A percentile compares a stretch with the other conserved stretches of the same genome.
phyloP scores from a whole-genome alignment of 129 eudicot species.

The Flaveria bidentis region DNA sequence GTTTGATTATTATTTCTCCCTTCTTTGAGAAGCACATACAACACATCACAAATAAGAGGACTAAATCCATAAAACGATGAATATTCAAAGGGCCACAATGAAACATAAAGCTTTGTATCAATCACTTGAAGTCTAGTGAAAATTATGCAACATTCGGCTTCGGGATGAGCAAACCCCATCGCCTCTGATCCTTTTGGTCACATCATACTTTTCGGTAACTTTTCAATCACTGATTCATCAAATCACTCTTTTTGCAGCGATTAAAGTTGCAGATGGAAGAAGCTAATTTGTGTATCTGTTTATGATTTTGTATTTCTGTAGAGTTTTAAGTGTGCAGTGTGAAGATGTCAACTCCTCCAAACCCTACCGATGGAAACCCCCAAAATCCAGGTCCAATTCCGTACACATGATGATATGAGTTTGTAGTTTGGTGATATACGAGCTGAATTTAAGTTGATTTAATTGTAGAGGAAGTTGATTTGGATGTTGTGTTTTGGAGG shows the following conservation, averaged over 20 bases:
- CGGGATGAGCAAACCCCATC: constrained; percentile 37
- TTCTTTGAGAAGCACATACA: not conserved
- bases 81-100: not conserved
- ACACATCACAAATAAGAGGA: not conserved
- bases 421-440: not conserved
- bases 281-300: constrained; percentile 17
- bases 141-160: constrained; percentile 31
- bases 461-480: not conserved
- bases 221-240: not conserved
- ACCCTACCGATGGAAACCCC: constrained; percentile 47
- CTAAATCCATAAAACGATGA: not conserved
- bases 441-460: constrained; percentile 27
- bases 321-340: constrained; percentile 6
- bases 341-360: constrained; percentile 60
- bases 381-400: constrained; percentile 50
- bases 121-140: not conserved
- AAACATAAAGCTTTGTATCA: not conserved
- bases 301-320: not conserved
- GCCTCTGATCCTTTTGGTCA: constrained; percentile 32
- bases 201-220: constrained; percentile 34
- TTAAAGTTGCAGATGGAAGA: constrained; percentile 10
- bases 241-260: not conserved
- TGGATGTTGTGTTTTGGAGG: not conserved
- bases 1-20: too few species aligned
- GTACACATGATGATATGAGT: too few species aligned